These are phyloP conservation scores for Cicer cuneatum DNA, from an alignment of 306 rosid species.

Conservation along the genomic window DNA sequence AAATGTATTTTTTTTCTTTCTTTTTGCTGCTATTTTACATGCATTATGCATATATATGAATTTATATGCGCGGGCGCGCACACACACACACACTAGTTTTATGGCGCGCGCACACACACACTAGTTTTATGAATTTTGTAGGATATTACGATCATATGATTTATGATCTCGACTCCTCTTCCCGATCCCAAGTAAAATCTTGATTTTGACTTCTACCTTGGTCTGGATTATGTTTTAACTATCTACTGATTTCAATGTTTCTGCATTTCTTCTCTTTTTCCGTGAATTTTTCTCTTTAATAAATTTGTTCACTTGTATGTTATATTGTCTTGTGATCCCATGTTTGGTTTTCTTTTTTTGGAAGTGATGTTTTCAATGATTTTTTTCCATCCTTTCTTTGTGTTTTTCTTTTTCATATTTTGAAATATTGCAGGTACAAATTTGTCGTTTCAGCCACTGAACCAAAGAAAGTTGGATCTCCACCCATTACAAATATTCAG, in stretches of 20 bases:
- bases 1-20: too few species aligned
- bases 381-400: slow-evolving; percentile 23
- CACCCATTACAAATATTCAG: slow-evolving; percentile 92
- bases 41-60: not conserved
- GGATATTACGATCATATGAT: not conserved
- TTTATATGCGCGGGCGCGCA: not conserved
- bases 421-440: slow-evolving; percentile 75
- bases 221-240: slow-evolving; percentile 28
- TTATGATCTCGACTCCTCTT: too few species aligned
- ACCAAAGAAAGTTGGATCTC: slow-evolving; percentile 85
- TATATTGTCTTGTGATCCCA: slow-evolving; percentile 5
- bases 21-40: too few species aligned
- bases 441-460: slow-evolving; percentile 91
- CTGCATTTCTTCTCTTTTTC: slow-evolving; percentile 15
- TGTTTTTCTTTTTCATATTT: slow-evolving; percentile 26
- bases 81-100: not conserved
- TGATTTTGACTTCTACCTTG: too few species aligned
- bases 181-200: too few species aligned
- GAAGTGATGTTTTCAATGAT: slow-evolving; percentile 33
- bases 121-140: not conserved
- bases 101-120: too few species aligned
- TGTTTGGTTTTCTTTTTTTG: slow-evolving; percentile 9
- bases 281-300: slow-evolving; percentile 6
- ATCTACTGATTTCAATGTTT: slow-evolving; percentile 30
- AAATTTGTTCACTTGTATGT: not conserved